Conservation (phyloP, 768 basidiomycete species). For the Mycena belliarum region DNA sequence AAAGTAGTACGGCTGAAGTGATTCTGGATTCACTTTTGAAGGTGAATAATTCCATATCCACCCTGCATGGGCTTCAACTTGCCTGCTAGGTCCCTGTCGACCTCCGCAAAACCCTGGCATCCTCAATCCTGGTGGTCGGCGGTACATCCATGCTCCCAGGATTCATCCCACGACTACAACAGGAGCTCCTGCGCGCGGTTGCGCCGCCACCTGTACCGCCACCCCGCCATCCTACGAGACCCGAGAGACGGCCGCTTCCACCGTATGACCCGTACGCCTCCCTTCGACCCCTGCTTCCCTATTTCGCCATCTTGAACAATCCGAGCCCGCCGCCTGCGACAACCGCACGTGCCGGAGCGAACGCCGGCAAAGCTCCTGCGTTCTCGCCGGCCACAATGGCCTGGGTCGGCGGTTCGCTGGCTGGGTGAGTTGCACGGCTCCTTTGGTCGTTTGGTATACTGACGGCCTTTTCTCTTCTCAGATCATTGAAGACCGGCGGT, state of each 20-base stretch:
- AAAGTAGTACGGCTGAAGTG: slow-evolving; percentile 79
- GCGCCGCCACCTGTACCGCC: slow-evolving; percentile 38
- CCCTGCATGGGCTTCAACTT: not conserved
- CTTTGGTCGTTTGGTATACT: not conserved
- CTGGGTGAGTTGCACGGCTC: slow-evolving; percentile 64
- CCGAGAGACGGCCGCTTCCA: slow-evolving; percentile 43
- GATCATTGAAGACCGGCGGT: slow-evolving; percentile 85
- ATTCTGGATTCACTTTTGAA: slow-evolving; percentile 80
- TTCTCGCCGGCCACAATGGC: slow-evolving; percentile 79
- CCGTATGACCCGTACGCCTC: slow-evolving; percentile 74
- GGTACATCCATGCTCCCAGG: slow-evolving; percentile 92
- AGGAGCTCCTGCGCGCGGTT: slow-evolving; percentile 69
- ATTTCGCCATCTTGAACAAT: slow-evolving; percentile 85
- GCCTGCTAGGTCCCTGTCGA: slow-evolving; percentile 80
- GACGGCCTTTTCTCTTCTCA: slow-evolving; percentile 31
- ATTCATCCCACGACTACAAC: slow-evolving; percentile 86
- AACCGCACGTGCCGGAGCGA: slow-evolving; percentile 53
- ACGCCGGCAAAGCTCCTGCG: slow-evolving; percentile 84
- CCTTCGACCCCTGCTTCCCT: slow-evolving; percentile 68
- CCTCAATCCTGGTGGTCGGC: slow-evolving; percentile 83
- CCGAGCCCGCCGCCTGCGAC: slow-evolving; percentile 59
- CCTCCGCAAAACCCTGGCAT: slow-evolving; percentile 79
- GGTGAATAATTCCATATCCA: slow-evolving; percentile 39
- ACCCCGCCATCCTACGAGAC: slow-evolving; percentile 36
- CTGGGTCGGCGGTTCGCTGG: slow-evolving; percentile 94